A percentile compares a stretch with the other conserved stretches of the same genome.
Conservation (phyloP, 2,329 filamentous ascomycete species). For the Chaetomium sp. region DNA sequence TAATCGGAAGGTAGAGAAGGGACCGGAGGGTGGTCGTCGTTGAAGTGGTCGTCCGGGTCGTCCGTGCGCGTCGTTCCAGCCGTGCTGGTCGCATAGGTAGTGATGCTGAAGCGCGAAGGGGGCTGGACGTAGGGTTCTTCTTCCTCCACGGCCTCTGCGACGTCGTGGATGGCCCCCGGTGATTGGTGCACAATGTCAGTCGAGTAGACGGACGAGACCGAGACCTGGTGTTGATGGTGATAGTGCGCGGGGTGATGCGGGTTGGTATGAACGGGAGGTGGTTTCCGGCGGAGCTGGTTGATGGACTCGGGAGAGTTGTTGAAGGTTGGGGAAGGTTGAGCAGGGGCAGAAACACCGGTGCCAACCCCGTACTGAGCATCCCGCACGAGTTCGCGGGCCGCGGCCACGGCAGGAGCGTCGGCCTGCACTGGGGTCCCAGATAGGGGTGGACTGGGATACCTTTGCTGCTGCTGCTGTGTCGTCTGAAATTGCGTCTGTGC, state of each 20-base stretch:
- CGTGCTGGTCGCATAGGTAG: constrained; percentile 52
- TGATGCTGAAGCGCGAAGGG: constrained; percentile 57
- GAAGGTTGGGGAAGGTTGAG: constrained; percentile 12
- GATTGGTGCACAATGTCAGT: constrained; percentile 18
- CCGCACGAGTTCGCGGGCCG: constrained; percentile 21
- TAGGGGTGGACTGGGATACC: constrained; percentile 35
- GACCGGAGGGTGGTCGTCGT: constrained; percentile 31
- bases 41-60: constrained; percentile 28
- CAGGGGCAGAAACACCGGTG: background rate
- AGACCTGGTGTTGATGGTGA: constrained; percentile 26
- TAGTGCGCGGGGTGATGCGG: constrained; percentile 20
- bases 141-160: background rate
- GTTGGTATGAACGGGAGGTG: constrained; percentile 19
- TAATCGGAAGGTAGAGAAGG: constrained; percentile 30
- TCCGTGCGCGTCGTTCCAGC: constrained; percentile 34
- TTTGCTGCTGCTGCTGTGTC: constrained; percentile 13
- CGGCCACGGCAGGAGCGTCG: constrained; percentile 20
- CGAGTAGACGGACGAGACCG: constrained; percentile 29
- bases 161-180: constrained; percentile 16
- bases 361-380: constrained; percentile 10
- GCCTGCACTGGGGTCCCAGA: constrained; percentile 26
- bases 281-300: constrained; percentile 22
- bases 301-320: constrained; percentile 13
- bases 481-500: constrained; percentile 11
- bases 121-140: constrained; percentile 44